Evolutionary conservation across 2,329 filamentous ascomycete species (phyloP), one percentile per base, ranked within the genome.

Genomic region (Truncatella angustata): DNA sequence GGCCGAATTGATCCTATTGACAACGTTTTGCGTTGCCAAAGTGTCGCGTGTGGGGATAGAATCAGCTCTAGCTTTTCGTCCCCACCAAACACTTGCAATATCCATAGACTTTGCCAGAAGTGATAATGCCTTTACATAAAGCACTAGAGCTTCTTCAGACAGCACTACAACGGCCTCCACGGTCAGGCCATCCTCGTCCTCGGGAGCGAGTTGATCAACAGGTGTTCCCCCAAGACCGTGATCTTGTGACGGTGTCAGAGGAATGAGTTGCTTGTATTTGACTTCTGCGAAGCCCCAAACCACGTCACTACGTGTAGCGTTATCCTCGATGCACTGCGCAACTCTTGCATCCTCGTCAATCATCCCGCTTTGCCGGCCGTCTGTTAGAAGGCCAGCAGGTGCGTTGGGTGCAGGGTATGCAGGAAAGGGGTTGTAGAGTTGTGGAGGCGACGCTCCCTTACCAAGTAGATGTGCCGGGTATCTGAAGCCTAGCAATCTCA

Each of bases 261-360:
- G 94, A 46, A 97, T 84, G n/a, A 99, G 80, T 70, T 99, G 94
- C 70, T 95, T 94, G 72, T 95, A 97, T 71, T 99, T 99, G 65
- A 99, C 93, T 72, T 99, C 93, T 5, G 94, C 94, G 70, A 99
- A 97, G 3, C 93, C 92, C 67, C 92, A 99, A 3, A 99, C 92
- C 42, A 97, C 94, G 68, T 99, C 92, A 65, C 92, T 97, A 35
- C 92, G 82, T 28, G 91, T 94, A 2, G 94, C 94, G 58, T 90
- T 87, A 61, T 97, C 92, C 68, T 99, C 93, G 52, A 97, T 91
- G 40, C 84, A 81, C 63, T 91, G 87, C 2, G 93, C 85, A 36
- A 89, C 85, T 57, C 82, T 84, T 14, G 80, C 77, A 65, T 97
- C 94, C 64, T 97, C 92, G 57, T 97, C 91, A 18, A 84, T 73